phyloP scores from a whole-genome alignment of 768 basidiomycete genomes.

The Floccularia luteovirens region DNA sequence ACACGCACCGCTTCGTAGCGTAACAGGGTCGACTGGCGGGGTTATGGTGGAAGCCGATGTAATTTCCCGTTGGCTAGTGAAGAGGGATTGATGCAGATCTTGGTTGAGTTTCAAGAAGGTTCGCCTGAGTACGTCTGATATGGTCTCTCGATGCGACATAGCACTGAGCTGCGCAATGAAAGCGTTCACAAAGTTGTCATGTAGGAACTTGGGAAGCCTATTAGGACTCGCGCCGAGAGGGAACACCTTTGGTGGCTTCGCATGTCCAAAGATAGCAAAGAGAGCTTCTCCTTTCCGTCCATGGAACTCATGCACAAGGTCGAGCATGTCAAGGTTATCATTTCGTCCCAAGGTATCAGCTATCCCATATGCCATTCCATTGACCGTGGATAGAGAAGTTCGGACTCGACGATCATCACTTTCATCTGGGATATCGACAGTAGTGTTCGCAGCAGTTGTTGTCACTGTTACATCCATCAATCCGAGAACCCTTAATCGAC shows the following conservation, averaged over 20 bases:
- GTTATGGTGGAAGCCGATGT: slow-evolving; percentile 64
- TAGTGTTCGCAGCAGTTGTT: slow-evolving; percentile 43
- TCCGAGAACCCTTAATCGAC: slow-evolving; percentile 82
- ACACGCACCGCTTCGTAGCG: slow-evolving; percentile 65
- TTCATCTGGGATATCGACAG: slow-evolving; percentile 70
- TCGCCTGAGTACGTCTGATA: slow-evolving; percentile 74
- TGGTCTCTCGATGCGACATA: slow-evolving; percentile 34
- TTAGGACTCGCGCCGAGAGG: slow-evolving; percentile 49
- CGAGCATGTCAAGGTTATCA: slow-evolving; percentile 82
- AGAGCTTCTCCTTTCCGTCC: slow-evolving; percentile 73
- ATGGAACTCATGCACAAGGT: slow-evolving; percentile 86
- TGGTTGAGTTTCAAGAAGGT: slow-evolving; percentile 87
- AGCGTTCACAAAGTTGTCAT: slow-evolving; percentile 65
- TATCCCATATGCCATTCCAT: slow-evolving; percentile 93
- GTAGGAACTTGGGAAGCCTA: slow-evolving; percentile 73
- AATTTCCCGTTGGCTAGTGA: slow-evolving; percentile 52
- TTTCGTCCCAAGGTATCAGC: slow-evolving; percentile 83
- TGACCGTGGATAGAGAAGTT: slow-evolving; percentile 82
- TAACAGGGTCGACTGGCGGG: slow-evolving; percentile 28
- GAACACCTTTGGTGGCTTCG: slow-evolving; percentile 35
- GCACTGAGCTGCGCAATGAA: slow-evolving; percentile 53
- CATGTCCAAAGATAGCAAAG: slow-evolving; percentile 93
- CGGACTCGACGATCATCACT: slow-evolving; percentile 88
- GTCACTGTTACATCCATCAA: slow-evolving; percentile 94
- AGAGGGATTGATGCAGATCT: slow-evolving; percentile 62